phyloP scores from a whole-genome alignment of 192 early-diverging fungal species.

The Phycomyces nitens region DNA sequence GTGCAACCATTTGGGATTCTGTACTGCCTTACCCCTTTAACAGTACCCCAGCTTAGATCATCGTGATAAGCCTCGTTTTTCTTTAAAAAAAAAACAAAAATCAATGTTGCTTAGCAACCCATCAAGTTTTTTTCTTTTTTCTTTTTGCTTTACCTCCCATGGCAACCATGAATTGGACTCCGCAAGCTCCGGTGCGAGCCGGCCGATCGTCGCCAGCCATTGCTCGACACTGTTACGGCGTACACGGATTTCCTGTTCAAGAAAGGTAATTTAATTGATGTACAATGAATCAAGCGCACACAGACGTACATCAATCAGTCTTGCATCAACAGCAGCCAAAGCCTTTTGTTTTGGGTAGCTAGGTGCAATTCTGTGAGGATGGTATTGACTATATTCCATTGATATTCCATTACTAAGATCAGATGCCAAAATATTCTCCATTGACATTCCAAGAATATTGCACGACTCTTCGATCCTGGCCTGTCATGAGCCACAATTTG shows the following conservation, averaged over 20 bases:
- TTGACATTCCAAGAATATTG: slow-evolving; percentile 24
- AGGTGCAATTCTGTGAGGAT: slow-evolving; percentile 13
- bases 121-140: too few species aligned
- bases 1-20: neutral
- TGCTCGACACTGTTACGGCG: slow-evolving; percentile 18
- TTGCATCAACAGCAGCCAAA: slow-evolving; percentile 9
- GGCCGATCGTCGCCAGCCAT: slow-evolving; percentile 20
- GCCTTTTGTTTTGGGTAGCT: slow-evolving; percentile 21
- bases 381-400: slow-evolving; percentile 6
- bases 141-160: neutral
- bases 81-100: slow-evolving; percentile 1
- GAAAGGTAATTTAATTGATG: slow-evolving; percentile 1
- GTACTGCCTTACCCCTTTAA: slow-evolving; percentile 22
- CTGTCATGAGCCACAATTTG: slow-evolving; percentile 11
- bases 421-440: slow-evolving; percentile 28
- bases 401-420: neutral
- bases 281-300: slow-evolving; percentile 5
- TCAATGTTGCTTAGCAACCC: neutral
- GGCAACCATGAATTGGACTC: slow-evolving; percentile 2
- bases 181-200: slow-evolving; percentile 7
- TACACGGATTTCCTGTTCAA: slow-evolving; percentile 21
- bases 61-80: slow-evolving; percentile 7
- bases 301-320: slow-evolving; percentile 14
- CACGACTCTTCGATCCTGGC: slow-evolving; percentile 27
- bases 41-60: slow-evolving; percentile 30